Conservation (phyloP, 768 basidiomycete genomes). For the Russula compacta region DNA sequence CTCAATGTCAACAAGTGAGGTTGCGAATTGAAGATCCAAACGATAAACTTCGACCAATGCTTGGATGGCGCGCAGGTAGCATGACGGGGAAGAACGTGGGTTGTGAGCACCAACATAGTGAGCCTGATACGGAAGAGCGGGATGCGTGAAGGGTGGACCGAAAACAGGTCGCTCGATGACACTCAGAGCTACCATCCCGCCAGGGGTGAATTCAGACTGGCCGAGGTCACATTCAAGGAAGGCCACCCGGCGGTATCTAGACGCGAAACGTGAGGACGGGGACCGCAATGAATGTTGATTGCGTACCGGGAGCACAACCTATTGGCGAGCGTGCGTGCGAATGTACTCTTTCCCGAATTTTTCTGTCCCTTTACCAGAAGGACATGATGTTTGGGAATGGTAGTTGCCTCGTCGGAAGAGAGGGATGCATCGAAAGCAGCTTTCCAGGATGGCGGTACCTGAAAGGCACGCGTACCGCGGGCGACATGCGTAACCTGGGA, state of each 20-base stretch:
- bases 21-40: slow-evolving; percentile 53
- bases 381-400: background rate
- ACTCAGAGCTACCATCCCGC: slow-evolving; percentile 76
- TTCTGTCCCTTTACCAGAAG: slow-evolving; percentile 77
- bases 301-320: slow-evolving; percentile 49
- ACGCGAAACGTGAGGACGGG: background rate
- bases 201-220: slow-evolving; percentile 88
- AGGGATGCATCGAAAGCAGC: slow-evolving; percentile 21
- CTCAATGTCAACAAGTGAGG: slow-evolving; percentile 21
- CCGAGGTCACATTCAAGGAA: slow-evolving; percentile 90
- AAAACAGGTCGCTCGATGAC: slow-evolving; percentile 59
- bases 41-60: slow-evolving; percentile 59
- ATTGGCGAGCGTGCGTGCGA: slow-evolving; percentile 68
- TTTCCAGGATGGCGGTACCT: slow-evolving; percentile 32
- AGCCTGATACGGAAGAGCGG: slow-evolving; percentile 54
- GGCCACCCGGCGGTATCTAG: slow-evolving; percentile 72
- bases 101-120: slow-evolving; percentile 79
- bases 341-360: slow-evolving; percentile 84
- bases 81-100: slow-evolving; percentile 65
- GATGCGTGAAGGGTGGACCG: slow-evolving; percentile 87
- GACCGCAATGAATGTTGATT: background rate
- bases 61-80: slow-evolving; percentile 63
- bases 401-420: background rate
- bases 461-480: slow-evolving; percentile 29
- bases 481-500: slow-evolving; percentile 24